Base-by-base conservation (phyloP, 176 grass and related monocot species). In the Hyparrhenia diplandra region DNA sequence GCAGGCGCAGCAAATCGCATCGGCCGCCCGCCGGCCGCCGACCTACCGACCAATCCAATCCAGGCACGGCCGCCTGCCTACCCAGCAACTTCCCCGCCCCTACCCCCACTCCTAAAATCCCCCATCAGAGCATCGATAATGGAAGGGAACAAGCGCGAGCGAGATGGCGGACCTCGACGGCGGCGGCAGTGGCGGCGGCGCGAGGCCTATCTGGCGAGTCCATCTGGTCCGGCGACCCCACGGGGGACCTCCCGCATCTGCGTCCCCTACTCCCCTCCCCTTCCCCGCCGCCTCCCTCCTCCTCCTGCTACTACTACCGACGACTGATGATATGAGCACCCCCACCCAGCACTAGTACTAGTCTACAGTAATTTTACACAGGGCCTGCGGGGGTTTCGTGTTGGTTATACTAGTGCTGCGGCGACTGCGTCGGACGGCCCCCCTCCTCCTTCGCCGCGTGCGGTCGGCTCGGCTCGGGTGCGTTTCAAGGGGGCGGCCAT, bases 121-220 rank as follows among this genome's bases (percentile, higher is more conserved):
- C 39, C 24, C 6, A 13, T 23, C 46, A 3, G 9, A 12, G 1
- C 20, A 31, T 16, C 3, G 60, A 30, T 20, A 27, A 46, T 52
- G 40, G 18, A 1, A 1, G 39, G 18, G 2, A 0, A 25, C 0
- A 16, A 63, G 27, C 6, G 10, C 1, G 1, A 10, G 10, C 10
- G 41, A 69, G 82, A 24, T 5, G 18, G 13, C 57, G 16, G 78
- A 89, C 87, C 87, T 89, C 87, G 73, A 82, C 78, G 32, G 47
- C 65, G 79, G 49, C 71, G 71, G 73, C 79, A 51, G 27, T 55
- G 42, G 24, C 71, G 66, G 24, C 69, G 77, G 43, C 59, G 74
- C 80, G 82, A 78, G 88, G 83, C 88, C 91, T 90, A 74, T 90
- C 85, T 54, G 91, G 91, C 78, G 91, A 88, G 88, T 93, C 91